These are phyloP conservation scores for Beauveria varroae DNA, from an alignment of 2,329 filamentous ascomycete species.

Conservation along the genomic window DNA sequence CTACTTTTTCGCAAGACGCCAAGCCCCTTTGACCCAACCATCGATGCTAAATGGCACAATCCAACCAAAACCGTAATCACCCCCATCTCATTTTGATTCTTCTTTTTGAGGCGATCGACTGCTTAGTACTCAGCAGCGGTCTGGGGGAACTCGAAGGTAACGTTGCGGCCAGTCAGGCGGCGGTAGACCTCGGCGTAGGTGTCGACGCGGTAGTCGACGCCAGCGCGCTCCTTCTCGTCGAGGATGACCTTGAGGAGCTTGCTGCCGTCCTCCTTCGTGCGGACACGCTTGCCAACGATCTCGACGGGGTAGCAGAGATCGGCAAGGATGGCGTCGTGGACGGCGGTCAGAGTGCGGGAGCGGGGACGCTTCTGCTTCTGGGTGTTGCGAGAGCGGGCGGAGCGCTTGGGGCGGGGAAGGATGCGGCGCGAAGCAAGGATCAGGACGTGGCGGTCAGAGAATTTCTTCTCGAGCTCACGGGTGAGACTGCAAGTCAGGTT, in stretches of 20 bases:
- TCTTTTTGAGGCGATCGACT: slow-evolving; percentile 9
- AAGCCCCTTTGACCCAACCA: slow-evolving; percentile 36
- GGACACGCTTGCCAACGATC: slow-evolving; percentile 98
- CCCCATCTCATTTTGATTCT: slow-evolving; percentile 14
- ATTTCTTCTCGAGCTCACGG: slow-evolving; percentile 99
- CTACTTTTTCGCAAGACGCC: slow-evolving; percentile 43
- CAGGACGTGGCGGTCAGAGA: slow-evolving; percentile 99
- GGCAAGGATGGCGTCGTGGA: slow-evolving; percentile 95
- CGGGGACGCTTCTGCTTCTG: slow-evolving; percentile 99
- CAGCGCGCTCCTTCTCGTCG: slow-evolving; percentile 99
- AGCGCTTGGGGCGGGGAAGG: slow-evolving; percentile 96
- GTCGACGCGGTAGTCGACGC: slow-evolving; percentile 98
- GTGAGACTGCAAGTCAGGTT: slow-evolving; percentile 66
- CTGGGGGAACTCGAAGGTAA: slow-evolving; percentile 98
- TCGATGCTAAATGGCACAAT: slow-evolving; percentile 23
- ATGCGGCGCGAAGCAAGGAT: slow-evolving; percentile 99
- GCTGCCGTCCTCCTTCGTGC: slow-evolving; percentile 97
- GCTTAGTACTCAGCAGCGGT: slow-evolving; percentile 73
- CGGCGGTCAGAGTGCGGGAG: slow-evolving; percentile 93
- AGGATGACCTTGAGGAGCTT: slow-evolving; percentile 99
- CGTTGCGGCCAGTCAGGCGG: slow-evolving; percentile 89
- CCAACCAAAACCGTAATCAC: slow-evolving; percentile 21
- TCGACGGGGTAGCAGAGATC: slow-evolving; percentile 99
- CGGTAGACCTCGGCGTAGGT: slow-evolving; percentile 99
- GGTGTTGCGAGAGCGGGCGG: slow-evolving; percentile 88